Evolutionary conservation across 73 alveolate species (phyloP).

Genomic region (Paramecium pentaurelia): DNA sequence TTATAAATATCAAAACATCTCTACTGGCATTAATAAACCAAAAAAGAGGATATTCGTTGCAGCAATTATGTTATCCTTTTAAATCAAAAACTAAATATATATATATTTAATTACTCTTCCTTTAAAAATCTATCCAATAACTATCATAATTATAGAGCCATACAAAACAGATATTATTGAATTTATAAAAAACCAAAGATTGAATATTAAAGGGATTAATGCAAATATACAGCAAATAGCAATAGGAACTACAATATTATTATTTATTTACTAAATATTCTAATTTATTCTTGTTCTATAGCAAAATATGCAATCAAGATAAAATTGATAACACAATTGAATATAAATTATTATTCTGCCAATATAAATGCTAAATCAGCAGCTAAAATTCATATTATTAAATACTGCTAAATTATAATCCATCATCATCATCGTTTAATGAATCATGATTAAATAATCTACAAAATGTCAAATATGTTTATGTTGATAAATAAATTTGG

Average conservation of each 20-base stretch:
- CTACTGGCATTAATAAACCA: neutral
- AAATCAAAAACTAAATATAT: neutral
- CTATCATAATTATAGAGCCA: neutral
- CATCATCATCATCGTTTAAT: neutral
- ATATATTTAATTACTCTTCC: neutral
- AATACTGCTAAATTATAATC: neutral
- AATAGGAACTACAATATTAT: neutral
- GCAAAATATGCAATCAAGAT: neutral
- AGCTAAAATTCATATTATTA: neutral
- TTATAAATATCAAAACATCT: neutral
- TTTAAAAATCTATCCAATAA: neutral
- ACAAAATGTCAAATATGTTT: neutral
- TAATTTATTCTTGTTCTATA: neutral
- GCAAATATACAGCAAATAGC: neutral
- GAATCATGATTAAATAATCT: neutral
- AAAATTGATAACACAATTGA: neutral
- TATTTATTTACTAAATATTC: neutral
- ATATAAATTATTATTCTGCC: neutral
- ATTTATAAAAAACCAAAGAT: neutral
- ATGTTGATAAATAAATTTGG: neutral
- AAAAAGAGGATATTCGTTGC: neutral
- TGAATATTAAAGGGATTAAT: neutral
- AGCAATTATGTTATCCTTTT: neutral
- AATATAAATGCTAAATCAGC: neutral
- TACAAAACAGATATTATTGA: neutral